Percentiles rank a stretch among this genome's conserved stretches.
Conservation (phyloP, 192 early-diverging fungal species). For the Tieghemiomyces parasiticus region DNA sequence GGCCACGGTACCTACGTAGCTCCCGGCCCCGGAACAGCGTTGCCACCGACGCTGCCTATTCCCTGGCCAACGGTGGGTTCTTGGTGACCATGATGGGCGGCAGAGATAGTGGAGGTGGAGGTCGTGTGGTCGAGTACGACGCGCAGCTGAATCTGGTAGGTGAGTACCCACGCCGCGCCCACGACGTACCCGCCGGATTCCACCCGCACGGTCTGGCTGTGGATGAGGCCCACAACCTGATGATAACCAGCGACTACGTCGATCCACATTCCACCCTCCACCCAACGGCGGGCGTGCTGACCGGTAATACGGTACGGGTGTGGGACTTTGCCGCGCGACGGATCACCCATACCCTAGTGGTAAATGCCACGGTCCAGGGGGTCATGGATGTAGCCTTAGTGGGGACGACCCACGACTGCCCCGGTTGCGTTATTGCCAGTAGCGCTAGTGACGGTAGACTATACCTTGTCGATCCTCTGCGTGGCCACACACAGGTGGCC, state of each 20-base stretch:
- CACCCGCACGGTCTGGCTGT: slow-evolving; percentile 9
- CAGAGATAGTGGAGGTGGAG: neutral
- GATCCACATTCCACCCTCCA: slow-evolving; percentile 3
- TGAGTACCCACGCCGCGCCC: neutral
- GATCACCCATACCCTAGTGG: neutral
- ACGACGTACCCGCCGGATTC: slow-evolving; percentile 4
- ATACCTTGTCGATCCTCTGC: neutral
- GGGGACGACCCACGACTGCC: neutral
- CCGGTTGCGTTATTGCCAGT: neutral
- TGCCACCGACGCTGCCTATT: slow-evolving; percentile 2
- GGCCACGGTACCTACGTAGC: neutral
- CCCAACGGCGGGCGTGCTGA: neutral
- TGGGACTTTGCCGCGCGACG: neutral
- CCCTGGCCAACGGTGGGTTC: slow-evolving; percentile 8
- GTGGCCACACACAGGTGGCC: neutral
- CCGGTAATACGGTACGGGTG: slow-evolving; percentile 5
- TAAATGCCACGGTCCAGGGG: neutral
- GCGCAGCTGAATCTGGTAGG: neutral
- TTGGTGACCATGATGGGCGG: slow-evolving; percentile 11
- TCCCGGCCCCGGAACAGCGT: neutral
- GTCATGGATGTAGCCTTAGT: slow-evolving; percentile 10
- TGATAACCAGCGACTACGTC: slow-evolving; percentile 8
- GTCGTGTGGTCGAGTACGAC: slow-evolving; percentile 10
- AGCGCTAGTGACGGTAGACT: slow-evolving; percentile 8
- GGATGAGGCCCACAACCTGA: neutral